Conservation (phyloP, 2,329 filamentous ascomycete species). For the Cordyceps pruinosa region DNA sequence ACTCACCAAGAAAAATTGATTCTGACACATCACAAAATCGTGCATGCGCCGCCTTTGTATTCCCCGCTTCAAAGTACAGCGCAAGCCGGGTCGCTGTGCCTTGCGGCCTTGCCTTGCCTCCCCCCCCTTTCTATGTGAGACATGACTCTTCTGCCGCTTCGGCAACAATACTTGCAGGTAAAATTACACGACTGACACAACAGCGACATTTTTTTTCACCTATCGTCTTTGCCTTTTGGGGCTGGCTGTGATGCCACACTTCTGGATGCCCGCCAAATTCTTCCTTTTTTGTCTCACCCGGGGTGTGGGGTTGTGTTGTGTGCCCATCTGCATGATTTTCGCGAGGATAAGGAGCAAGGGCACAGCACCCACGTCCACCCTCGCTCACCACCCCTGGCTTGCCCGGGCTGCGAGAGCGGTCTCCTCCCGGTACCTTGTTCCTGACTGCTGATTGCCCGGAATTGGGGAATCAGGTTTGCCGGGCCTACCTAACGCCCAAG, state of each 20-base stretch:
- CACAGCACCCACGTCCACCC: too few relatives aligned
- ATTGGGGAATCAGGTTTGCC: too few relatives aligned
- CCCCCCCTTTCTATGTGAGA: constrained; percentile 1
- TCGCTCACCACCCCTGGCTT: too few relatives aligned
- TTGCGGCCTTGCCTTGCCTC: neutral
- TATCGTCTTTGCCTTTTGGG: neutral
- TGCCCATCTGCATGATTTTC: too few relatives aligned
- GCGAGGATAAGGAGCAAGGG: neutral
- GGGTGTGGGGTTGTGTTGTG: neutral
- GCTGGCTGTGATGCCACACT: neutral
- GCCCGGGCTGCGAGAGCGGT: too few relatives aligned
- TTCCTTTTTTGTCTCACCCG: neutral
- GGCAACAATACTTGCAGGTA: neutral
- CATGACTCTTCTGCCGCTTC: constrained; percentile 1
- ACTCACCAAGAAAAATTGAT: constrained; percentile 7
- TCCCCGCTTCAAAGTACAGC: neutral
- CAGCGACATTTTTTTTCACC: too few relatives aligned
- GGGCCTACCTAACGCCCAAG: neutral
- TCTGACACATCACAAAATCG: constrained; percentile 12
- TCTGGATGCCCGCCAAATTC: neutral
- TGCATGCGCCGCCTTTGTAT: neutral
- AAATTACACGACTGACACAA: too few relatives aligned
- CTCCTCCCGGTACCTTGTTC: neutral
- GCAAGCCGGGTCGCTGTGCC: neutral
- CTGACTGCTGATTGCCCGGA: neutral